Percentiles rank a stretch among this genome's conserved stretches.
phyloP scores from a whole-genome alignment of 1,284 basidiomycete genomes.

The Malassezia dermatis region DNA sequence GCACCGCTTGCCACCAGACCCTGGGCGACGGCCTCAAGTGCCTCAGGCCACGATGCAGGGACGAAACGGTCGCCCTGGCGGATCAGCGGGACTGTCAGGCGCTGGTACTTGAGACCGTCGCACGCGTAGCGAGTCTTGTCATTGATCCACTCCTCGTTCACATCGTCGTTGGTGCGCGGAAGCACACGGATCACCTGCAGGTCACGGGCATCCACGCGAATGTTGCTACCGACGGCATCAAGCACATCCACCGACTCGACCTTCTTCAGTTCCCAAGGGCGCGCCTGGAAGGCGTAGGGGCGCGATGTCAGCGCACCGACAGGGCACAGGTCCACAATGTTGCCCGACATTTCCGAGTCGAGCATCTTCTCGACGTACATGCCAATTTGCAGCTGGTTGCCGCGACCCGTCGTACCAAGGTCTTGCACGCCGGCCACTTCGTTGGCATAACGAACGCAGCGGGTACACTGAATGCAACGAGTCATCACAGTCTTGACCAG shows the following conservation, averaged over 20 bases:
- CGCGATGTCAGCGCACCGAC: constrained; percentile 97
- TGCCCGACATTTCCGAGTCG: constrained; percentile 94
- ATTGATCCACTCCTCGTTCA: constrained; percentile 99
- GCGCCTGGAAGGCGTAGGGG: constrained; percentile 90
- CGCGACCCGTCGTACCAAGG: constrained; percentile 88
- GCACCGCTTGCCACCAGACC: constrained; percentile 74
- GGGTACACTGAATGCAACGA: constrained; percentile 97
- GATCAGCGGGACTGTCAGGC: constrained; percentile 81
- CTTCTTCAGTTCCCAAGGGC: constrained; percentile 97
- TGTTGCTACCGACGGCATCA: constrained; percentile 96
- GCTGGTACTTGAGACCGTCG: constrained; percentile 90
- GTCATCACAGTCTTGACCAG: constrained; percentile 99
- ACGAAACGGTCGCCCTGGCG: constrained; percentile 88
- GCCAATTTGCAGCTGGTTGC: constrained; percentile 97
- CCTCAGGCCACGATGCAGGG: constrained; percentile 82
- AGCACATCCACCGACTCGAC: constrained; percentile 96
- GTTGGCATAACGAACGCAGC: constrained; percentile 96
- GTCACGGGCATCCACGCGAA: constrained; percentile 89
- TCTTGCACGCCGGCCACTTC: constrained; percentile 98
- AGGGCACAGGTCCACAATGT: constrained; percentile 86
- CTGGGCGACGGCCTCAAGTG: constrained; percentile 65
- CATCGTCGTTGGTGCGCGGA: constrained; percentile 89
- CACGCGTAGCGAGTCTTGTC: constrained; percentile 97
- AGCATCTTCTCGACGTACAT: constrained; percentile 96
- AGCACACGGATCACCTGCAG: constrained; percentile 95